A percentile compares a stretch with the other conserved stretches of the same genome.
These are phyloP conservation scores for Hemileccinum impolitum DNA, from an alignment of 768 basidiomycete genomes.

Conservation along the genomic window DNA sequence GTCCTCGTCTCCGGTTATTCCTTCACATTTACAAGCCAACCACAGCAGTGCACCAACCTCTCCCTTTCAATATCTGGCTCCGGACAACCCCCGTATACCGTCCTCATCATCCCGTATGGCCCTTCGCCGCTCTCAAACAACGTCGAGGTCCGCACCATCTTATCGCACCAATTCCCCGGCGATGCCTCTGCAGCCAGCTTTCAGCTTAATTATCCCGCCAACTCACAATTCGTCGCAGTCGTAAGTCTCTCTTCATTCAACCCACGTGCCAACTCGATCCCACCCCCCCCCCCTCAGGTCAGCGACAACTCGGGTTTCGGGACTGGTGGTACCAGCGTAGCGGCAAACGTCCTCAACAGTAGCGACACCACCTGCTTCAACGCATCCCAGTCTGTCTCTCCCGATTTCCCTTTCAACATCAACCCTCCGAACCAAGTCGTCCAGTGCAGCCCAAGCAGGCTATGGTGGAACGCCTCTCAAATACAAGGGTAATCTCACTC, in stretches of 20 bases:
- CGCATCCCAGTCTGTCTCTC: slow-evolving; percentile 41
- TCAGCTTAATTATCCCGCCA: slow-evolving; percentile 58
- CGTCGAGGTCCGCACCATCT: slow-evolving; percentile 60
- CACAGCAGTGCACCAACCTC: slow-evolving; percentile 66
- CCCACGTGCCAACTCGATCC: not conserved
- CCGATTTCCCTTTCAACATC: slow-evolving; percentile 59
- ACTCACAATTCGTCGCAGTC: slow-evolving; percentile 74
- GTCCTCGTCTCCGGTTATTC: slow-evolving; percentile 38
- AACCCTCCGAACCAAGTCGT: slow-evolving; percentile 60
- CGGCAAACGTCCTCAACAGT: slow-evolving; percentile 51
- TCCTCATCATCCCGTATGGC: slow-evolving; percentile 67
- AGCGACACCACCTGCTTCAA: slow-evolving; percentile 61
- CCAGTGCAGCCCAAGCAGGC: slow-evolving; percentile 58
- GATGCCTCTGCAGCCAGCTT: slow-evolving; percentile 43
- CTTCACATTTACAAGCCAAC: slow-evolving; percentile 42
- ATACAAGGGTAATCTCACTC: slow-evolving; percentile 49
- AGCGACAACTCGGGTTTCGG: slow-evolving; percentile 63
- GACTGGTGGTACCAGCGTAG: slow-evolving; percentile 70
- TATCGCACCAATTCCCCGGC: slow-evolving; percentile 51
- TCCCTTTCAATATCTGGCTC: slow-evolving; percentile 57
- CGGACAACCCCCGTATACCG: slow-evolving; percentile 63
- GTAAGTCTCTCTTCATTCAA: slow-evolving; percentile 42
- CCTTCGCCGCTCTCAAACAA: slow-evolving; percentile 57
- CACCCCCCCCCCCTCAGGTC: slow-evolving; percentile 36
- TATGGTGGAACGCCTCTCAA: slow-evolving; percentile 58